Conservation (phyloP, 805 yeast species). For the Diddensiella santjacobensis region DNA sequence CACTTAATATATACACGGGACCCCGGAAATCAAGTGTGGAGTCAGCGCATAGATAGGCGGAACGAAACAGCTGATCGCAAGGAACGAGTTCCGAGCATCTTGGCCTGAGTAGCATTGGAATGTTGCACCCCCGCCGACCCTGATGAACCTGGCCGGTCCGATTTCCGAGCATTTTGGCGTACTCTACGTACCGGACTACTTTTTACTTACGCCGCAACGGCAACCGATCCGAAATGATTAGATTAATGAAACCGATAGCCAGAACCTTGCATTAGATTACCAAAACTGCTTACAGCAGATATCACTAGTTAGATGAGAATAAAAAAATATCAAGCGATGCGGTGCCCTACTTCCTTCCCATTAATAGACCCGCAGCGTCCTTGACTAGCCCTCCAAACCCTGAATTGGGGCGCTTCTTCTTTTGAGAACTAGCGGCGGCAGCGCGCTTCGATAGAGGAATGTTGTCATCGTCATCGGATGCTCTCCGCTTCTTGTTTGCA, state of each 20-base stretch:
- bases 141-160: background rate
- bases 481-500: slow-evolving; percentile 5
- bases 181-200: too few relatives aligned
- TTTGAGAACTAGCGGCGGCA: slow-evolving; percentile 2
- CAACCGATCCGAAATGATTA: too few relatives aligned
- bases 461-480: slow-evolving; percentile 7
- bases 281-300: too few relatives aligned
- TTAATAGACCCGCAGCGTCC: slow-evolving; percentile 12
- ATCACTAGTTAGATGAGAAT: too few relatives aligned
- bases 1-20: too few relatives aligned
- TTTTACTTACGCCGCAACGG: too few relatives aligned
- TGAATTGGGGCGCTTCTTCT: slow-evolving; percentile 15
- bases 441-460: slow-evolving; percentile 22
- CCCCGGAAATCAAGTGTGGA: too few relatives aligned
- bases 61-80: background rate
- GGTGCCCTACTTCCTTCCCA: too few relatives aligned
- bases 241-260: too few relatives aligned
- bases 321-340: too few relatives aligned
- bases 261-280: too few relatives aligned
- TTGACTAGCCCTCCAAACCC: slow-evolving; percentile 18
- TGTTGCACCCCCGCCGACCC: background rate
- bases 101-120: background rate
- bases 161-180: background rate
- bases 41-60: background rate
- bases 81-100: background rate